A percentile compares a stretch with the other conserved stretches of the same genome.
phyloP scores from a whole-genome alignment of 306 rosid species.

The Fagus sylvatica region DNA sequence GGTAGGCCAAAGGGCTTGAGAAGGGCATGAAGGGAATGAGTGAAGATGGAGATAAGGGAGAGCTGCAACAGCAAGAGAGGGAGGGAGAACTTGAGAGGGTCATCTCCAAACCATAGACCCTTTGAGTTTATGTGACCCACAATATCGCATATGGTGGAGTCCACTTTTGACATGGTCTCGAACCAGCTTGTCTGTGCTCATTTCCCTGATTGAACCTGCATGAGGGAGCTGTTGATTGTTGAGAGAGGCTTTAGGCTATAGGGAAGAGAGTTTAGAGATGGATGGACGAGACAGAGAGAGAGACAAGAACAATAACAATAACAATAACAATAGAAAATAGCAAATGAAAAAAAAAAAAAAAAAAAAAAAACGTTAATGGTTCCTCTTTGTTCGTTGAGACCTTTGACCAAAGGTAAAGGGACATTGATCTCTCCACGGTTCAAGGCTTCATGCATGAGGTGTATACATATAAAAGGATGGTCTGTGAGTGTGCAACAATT shows the following conservation, averaged over 20 bases:
- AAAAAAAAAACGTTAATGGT: slow-evolving; percentile 19
- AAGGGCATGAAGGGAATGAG: slow-evolving; percentile 34
- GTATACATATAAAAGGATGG: not conserved
- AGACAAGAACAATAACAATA: not conserved
- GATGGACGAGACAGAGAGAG: slow-evolving; percentile 43
- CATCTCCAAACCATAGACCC: slow-evolving; percentile 56
- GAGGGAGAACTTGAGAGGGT: slow-evolving; percentile 44
- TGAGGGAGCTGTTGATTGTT: slow-evolving; percentile 17
- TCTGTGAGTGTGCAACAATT: not conserved
- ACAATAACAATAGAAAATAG: not conserved
- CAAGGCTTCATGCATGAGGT: not conserved
- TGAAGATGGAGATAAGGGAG: slow-evolving; percentile 44
- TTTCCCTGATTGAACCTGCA: slow-evolving; percentile 20
- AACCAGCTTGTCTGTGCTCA: slow-evolving; percentile 5
- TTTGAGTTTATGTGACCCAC: slow-evolving; percentile 26
- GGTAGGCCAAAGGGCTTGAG: slow-evolving; percentile 69
- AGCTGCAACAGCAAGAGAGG: slow-evolving; percentile 57
- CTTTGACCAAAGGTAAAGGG: slow-evolving; percentile 34
- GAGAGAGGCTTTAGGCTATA: slow-evolving; percentile 21
- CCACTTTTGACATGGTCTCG: not conserved
- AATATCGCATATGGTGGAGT: slow-evolving; percentile 36
- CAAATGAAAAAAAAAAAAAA: too few species aligned
- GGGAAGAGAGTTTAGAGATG: slow-evolving; percentile 37
- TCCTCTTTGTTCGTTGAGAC: slow-evolving; percentile 37
- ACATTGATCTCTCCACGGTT: not conserved